These are phyloP conservation scores for Fusarium subtropicale DNA, from an alignment of 2,329 filamentous ascomycete species.

Conservation along the genomic window DNA sequence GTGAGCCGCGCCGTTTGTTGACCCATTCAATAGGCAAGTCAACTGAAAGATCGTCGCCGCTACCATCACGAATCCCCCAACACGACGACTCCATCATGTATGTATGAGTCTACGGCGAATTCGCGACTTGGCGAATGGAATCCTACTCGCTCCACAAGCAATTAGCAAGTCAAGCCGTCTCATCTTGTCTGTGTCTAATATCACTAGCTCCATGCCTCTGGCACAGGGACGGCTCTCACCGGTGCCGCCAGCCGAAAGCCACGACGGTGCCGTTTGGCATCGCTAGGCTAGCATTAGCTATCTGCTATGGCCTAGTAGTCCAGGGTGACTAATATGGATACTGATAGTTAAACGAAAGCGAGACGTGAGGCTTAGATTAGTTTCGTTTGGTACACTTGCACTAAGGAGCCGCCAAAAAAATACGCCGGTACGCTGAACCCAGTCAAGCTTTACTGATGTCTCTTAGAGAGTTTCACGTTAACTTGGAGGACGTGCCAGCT, in stretches of 20 bases:
- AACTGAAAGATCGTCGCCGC: neutral
- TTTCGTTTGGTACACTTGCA: neutral
- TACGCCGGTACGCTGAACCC: neutral
- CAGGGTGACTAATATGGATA: constrained; percentile 7
- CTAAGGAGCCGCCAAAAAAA: neutral
- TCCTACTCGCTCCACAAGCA: constrained; percentile 7
- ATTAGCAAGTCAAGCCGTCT: neutral
- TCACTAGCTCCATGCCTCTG: constrained; percentile 2
- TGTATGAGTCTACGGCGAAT: constrained; percentile 4
- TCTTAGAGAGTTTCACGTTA: neutral
- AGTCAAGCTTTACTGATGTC: neutral
- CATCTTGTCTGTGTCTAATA: neutral
- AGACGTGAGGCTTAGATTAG: constrained; percentile 2
- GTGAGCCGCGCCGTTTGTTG: neutral
- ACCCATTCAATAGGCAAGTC: constrained; percentile 2
- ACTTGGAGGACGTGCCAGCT: neutral
- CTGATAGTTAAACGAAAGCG: neutral
- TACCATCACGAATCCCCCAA: neutral
- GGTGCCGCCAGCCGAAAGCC: constrained; percentile 26
- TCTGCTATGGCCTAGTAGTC: constrained; percentile 1
- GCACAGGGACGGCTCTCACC: constrained; percentile 21
- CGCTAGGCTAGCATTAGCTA: neutral
- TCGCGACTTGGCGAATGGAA: constrained; percentile 17
- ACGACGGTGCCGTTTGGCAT: neutral
- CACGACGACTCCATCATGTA: constrained; percentile 2